Evolutionary conservation across 208 protist species (phyloP).

Genomic region (Wallacemonas sp.): DNA sequence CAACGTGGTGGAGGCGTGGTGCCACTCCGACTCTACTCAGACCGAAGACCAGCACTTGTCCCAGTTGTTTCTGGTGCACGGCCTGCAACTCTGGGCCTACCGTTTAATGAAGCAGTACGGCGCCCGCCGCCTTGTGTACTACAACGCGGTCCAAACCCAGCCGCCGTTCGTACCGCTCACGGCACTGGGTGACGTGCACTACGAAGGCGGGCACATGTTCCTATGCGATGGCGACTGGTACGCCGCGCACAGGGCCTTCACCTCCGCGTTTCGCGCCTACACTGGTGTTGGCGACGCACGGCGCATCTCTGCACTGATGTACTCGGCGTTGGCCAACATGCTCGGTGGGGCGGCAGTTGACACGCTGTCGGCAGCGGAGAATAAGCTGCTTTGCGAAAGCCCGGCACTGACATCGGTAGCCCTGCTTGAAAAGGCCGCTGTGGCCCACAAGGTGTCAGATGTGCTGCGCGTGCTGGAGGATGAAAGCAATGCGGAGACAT

Average conservation of each 20-base stretch:
- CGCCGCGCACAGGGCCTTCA: conserved; percentile 93
- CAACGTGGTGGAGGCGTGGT: conserved; percentile 64
- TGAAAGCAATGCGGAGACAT: conserved; percentile 29
- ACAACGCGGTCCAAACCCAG: conserved; percentile 19
- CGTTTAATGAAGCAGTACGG: conserved; percentile 73
- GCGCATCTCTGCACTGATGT: conserved; percentile 92
- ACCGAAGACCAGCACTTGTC: conserved; percentile 22
- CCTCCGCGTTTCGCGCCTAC: conserved; percentile 90
- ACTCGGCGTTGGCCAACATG: conserved; percentile 93
- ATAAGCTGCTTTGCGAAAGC: conserved; percentile 86
- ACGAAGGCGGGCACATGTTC: conserved; percentile 69
- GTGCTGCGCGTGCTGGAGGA: conserved; percentile 89
- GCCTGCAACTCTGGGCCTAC: conserved; percentile 91
- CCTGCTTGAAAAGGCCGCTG: conserved; percentile 69
- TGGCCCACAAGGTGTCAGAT: conserved; percentile 44
- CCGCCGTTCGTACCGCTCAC: neutral
- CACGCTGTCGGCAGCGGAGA: conserved; percentile 92
- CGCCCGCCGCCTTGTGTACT: conserved; percentile 52
- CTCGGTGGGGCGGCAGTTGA: conserved; percentile 74
- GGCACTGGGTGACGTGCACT: neutral
- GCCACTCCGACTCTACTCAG: conserved; percentile 50
- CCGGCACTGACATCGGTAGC: conserved; percentile 92
- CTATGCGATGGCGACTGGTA: conserved; percentile 87
- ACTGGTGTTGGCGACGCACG: conserved; percentile 88
- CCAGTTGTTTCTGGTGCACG: conserved; percentile 69